A percentile compares a stretch with the other conserved stretches of the same genome.
These are phyloP conservation scores for Neonectria ditissima DNA, from an alignment of 2,329 filamentous ascomycete genomes.

Conservation along the genomic window DNA sequence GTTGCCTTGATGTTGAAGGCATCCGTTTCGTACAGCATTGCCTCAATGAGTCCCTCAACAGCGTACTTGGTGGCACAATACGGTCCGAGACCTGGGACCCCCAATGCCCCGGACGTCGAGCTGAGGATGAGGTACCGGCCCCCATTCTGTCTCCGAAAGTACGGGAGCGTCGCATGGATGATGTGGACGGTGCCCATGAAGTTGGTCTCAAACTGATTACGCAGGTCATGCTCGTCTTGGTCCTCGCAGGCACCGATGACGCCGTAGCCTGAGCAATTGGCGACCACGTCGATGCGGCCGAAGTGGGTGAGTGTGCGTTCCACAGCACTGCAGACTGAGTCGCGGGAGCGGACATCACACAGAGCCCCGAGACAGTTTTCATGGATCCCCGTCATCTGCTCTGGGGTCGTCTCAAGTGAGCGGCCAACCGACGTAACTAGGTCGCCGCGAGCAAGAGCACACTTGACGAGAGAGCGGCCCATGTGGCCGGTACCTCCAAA, in stretches of 20 bases:
- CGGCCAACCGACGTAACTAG: conserved; percentile 88
- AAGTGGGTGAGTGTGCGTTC: conserved; percentile 78
- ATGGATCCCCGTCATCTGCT: conserved; percentile 79
- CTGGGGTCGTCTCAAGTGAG: conserved; percentile 78
- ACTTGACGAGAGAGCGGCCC: conserved; percentile 88
- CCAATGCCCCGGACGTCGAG: conserved; percentile 90
- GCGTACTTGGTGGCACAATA: conserved; percentile 99
- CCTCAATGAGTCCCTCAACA: conserved; percentile 94
- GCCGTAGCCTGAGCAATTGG: conserved; percentile 94
- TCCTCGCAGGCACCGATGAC: conserved; percentile 97
- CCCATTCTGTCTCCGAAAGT: conserved; percentile 80
- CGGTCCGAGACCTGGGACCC: conserved; percentile 90
- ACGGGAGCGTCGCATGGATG: conserved; percentile 86
- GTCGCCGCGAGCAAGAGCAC: conserved; percentile 83
- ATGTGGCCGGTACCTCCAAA: conserved; percentile 99
- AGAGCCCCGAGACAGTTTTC: conserved; percentile 81
- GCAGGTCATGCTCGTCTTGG: conserved; percentile 93
- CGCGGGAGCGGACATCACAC: conserved; percentile 87
- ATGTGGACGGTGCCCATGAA: conserved; percentile 97
- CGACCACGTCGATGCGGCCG: conserved; percentile 87
- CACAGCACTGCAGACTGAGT: conserved; percentile 80
- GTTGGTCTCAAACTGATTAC: conserved; percentile 97
- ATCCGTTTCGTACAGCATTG: conserved; percentile 96
- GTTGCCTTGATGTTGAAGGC: conserved; percentile 93
- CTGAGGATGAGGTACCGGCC: conserved; percentile 96